Evolutionary conservation across 768 basidiomycete genomes (phyloP).

Genomic region (Russula lepida): DNA sequence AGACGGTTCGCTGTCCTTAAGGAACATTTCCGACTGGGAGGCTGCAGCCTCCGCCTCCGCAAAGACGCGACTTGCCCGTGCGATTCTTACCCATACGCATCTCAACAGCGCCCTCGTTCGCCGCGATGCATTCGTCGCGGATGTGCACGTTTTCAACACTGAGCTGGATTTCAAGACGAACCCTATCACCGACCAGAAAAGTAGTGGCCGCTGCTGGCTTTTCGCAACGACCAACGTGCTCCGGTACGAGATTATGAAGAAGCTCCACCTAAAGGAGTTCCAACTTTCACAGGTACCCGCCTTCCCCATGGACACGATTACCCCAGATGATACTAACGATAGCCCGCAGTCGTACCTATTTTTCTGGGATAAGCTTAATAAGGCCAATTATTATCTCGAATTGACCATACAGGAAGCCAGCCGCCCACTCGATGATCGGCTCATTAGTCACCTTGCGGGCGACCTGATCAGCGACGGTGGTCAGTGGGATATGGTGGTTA

Average conservation of each 20-base stretch:
- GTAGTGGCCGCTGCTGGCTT: conserved; percentile 89
- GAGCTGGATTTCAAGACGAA: conserved; percentile 72
- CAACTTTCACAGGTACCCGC: conserved; percentile 73
- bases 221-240: conserved; percentile 88
- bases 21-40: conserved; percentile 65
- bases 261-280: conserved; percentile 79
- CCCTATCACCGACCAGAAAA: conserved; percentile 81
- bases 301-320: background rate
- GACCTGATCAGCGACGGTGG: conserved; percentile 88
- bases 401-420: conserved; percentile 74
- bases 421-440: conserved; percentile 71
- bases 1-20: conserved; percentile 52
- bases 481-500: conserved; percentile 89
- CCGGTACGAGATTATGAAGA: conserved; percentile 78
- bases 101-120: conserved; percentile 55
- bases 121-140: conserved; percentile 51
- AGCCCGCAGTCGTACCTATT: conserved; percentile 68
- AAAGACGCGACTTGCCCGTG: conserved; percentile 66
- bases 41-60: conserved; percentile 41
- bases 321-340: background rate
- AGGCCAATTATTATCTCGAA: conserved; percentile 89
- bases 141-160: conserved; percentile 77
- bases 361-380: conserved; percentile 96
- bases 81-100: conserved; percentile 62
- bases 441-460: conserved; percentile 65